These are phyloP conservation scores for Fraxinus floribunda DNA, from an alignment of 305 asterid species.

Conservation along the genomic window DNA sequence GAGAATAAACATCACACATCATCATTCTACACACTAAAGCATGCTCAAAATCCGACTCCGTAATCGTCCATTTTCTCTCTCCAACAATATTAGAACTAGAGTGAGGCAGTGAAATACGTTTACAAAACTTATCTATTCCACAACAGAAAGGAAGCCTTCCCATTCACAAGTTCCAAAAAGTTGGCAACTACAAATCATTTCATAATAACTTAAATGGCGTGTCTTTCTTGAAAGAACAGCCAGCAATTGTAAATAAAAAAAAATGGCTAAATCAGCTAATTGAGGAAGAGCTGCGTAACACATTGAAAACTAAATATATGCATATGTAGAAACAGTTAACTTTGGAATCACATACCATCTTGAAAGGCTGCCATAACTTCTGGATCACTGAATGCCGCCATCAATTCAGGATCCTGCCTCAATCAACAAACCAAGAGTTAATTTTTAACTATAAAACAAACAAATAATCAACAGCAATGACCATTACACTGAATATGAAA, in stretches of 20 bases:
- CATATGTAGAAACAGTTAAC: slow-evolving; percentile 9
- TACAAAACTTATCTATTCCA: not conserved
- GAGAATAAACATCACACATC: not conserved
- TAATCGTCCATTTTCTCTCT: not conserved
- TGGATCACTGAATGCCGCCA: slow-evolving; percentile 93
- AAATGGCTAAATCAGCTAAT: not conserved
- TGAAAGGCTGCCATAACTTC: slow-evolving; percentile 95
- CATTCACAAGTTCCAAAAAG: not conserved
- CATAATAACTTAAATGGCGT: not conserved
- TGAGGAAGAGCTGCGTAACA: not conserved
- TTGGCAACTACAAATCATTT: not conserved
- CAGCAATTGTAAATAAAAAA: not conserved
- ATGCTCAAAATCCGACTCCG: not conserved
- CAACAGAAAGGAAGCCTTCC: not conserved
- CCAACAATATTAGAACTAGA: not conserved
- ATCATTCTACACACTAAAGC: not conserved
- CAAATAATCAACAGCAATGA: not conserved
- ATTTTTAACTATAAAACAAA: not conserved
- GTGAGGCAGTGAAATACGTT: not conserved
- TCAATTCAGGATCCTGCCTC: slow-evolving; percentile 87
- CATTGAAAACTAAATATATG: slow-evolving; percentile 2
- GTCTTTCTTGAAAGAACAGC: not conserved
- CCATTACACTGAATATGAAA: not conserved
- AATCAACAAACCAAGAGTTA: slow-evolving; percentile 21
- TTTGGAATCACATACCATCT: slow-evolving; percentile 60